Evolutionary conservation across 1,139 yeast species (phyloP), one percentile per base, ranked within the genome.

Genomic region (Geotrichum australiense): DNA sequence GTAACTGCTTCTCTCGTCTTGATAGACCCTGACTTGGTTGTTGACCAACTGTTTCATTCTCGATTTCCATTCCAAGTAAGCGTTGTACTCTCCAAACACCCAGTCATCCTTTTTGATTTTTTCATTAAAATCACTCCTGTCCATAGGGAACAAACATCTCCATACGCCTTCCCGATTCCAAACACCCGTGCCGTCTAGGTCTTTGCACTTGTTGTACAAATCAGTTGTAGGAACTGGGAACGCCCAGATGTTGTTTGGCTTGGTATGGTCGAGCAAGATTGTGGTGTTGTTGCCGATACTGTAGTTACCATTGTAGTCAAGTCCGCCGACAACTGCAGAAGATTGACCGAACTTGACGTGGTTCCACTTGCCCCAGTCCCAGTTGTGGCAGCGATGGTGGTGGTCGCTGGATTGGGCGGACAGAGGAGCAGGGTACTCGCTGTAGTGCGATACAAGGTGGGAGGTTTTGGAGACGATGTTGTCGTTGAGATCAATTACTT

Each of bases 101-200:
- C 34, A 23, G 11, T 34, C 32, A 3, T 35, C 27, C 19, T 33
- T 10, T 8, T 12, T 7, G 37, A 8, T 24, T 23, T 34, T 15
- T 11, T 35, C 37, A 5, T 31, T 12, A 2, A 30, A 24, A 19
- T 38, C 26, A 12, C 15, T 35, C 3, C 24, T 34, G 20, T 40
- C 42, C 15, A 11, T 7, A 18, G 95, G 94, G 63, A 87, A 82
- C 42, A 87, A 65, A 62, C 96, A 87, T 55, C 87, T 72, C 96
- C 96, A 87, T 59, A 77, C 72, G 0, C 96, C 96, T 20, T 59
- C 60, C 33, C 71, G 66, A 54, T 83, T 91, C 94, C 95, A 87
- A 6, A 78, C 77, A 0, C 86, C 73, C 15, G 72, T 65, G 1
- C 96, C 96, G 3, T 76, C 64, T 36, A 72, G 66, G 25, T 73